Percentiles rank a stretch among this genome's conserved stretches.
Evolutionary conservation across 208 protist genomes (phyloP).

Genomic region (Crithidia sp.): DNA sequence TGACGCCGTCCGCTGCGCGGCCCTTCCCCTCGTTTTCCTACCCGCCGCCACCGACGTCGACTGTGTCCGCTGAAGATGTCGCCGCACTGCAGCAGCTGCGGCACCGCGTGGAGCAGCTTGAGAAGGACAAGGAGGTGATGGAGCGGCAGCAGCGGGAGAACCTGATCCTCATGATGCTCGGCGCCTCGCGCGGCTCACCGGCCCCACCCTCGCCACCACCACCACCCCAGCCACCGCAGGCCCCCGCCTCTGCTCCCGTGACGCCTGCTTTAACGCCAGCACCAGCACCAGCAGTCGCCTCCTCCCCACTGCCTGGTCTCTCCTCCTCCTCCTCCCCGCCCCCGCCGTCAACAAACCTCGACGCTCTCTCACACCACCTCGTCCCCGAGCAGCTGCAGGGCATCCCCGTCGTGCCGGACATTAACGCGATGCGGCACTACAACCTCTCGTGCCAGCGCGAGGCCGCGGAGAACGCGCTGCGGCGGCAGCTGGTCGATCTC

Average conservation of each 20-base stretch:
- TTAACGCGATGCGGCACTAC: slow-evolving; percentile 75
- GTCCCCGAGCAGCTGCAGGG: slow-evolving; percentile 32
- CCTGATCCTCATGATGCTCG: slow-evolving; percentile 67
- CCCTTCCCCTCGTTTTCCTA: neutral
- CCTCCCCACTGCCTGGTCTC: slow-evolving; percentile 18
- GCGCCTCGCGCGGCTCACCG: slow-evolving; percentile 13
- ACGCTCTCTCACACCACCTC: neutral
- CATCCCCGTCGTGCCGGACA: slow-evolving; percentile 79
- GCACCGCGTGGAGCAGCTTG: slow-evolving; percentile 56
- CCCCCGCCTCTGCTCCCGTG: slow-evolving; percentile 8
- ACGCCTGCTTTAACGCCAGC: neutral
- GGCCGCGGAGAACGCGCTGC: slow-evolving; percentile 60
- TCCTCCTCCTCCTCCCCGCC: slow-evolving; percentile 8
- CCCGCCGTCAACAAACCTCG: neutral
- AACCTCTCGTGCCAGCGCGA: slow-evolving; percentile 74
- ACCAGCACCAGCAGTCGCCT: slow-evolving; percentile 15
- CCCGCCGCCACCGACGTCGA: neutral
- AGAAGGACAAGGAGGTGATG: slow-evolving; percentile 60
- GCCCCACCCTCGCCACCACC: neutral
- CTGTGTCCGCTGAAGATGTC: slow-evolving; percentile 10
- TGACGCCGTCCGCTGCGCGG: neutral
- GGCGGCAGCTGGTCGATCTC: slow-evolving; percentile 65
- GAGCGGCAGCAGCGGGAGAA: slow-evolving; percentile 69
- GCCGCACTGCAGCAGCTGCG: slow-evolving; percentile 40
- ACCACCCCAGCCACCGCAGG: neutral